Conservation (phyloP, 768 basidiomycete genomes). For the Leccinum sublutescens region DNA sequence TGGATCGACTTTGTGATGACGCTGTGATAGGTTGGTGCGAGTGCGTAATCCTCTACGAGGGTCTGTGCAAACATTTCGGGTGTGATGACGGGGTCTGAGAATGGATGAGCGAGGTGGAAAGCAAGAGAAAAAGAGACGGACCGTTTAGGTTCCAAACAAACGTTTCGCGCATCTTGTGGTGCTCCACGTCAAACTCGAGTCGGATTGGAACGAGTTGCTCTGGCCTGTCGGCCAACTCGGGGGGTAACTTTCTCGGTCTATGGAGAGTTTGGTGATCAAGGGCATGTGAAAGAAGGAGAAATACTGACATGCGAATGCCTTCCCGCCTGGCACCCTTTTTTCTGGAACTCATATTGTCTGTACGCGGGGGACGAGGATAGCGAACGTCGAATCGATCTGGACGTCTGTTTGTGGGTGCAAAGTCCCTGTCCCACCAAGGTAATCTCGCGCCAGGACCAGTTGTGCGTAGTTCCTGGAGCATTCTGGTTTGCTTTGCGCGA, state of each 20-base stretch:
- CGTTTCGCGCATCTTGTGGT: constrained; percentile 91
- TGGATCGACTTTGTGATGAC: constrained; percentile 81
- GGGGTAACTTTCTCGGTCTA: constrained; percentile 60
- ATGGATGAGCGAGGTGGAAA: neutral
- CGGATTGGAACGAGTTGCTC: constrained; percentile 93
- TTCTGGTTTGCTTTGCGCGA: constrained; percentile 50
- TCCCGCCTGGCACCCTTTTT: constrained; percentile 60
- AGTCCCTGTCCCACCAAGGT: constrained; percentile 68
- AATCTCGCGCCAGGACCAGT: constrained; percentile 42
- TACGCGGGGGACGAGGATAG: constrained; percentile 50
- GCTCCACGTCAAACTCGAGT: constrained; percentile 95
- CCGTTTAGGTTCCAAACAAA: constrained; percentile 97
- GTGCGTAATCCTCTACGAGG: constrained; percentile 85
- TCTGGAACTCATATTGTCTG: constrained; percentile 34
- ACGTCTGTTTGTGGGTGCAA: constrained; percentile 29
- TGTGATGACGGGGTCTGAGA: constrained; percentile 79
- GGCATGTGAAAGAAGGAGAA: neutral
- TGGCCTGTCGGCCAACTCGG: constrained; percentile 55
- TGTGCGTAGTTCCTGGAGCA: constrained; percentile 47
- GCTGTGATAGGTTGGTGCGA: constrained; percentile 61
- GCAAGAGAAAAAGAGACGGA: constrained; percentile 36
- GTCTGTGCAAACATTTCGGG: constrained; percentile 89
- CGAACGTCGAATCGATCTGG: constrained; percentile 50
- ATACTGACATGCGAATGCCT: constrained; percentile 74
- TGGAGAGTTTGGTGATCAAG: neutral